Base-by-base conservation (phyloP, 805 yeast species). In the Sungouiella thailandica region DNA sequence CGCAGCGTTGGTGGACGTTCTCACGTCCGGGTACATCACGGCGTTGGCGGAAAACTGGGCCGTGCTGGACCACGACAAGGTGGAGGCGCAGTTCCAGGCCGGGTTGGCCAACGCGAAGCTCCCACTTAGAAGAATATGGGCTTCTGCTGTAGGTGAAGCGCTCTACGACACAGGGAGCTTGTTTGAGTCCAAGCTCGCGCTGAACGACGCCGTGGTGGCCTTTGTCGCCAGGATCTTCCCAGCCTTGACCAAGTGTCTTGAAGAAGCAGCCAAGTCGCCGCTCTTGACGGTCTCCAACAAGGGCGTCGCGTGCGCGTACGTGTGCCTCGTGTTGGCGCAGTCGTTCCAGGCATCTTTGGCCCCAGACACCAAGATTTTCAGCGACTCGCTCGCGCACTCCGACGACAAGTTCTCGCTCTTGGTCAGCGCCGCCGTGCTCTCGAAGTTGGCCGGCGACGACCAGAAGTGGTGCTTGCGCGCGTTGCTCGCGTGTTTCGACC, bases 51-150 rank as follows among this genome's bases (percentile, higher is more conserved):
- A 31, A 3, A 31, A 17, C 10, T 32, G 39, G 31, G 14, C 32
- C 4, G 15, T 40, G n/a, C 23, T 31, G 8, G 39, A 35, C 17
- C 39, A 31, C 4, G 32, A 35, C 13, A 44, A 57, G 17, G 38
- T 62, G 34, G 28, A 58, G 47, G 33, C 55, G 32, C 41, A 49
- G 29, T 53, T 84, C 20, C 58, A 56, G n/a, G 57, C 65, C 12
- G 96, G 96, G 1, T 59, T 87, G 10, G 52, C 58, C 10, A 89
- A 84, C 24, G 70, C 83, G 47, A 84, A 83, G 44, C 57, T 70
- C 9, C 72, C 72, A 20, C 56, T 84, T 16, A 73, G 82, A 44
- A 76, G 75, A 49, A 59, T 76, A 14, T 90, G 97, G 97, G 69
- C 72, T 35, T 50, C 67, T 23, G 57, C 74, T 23, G 49, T 82